phyloP scores from a whole-genome alignment of 1,284 basidiomycete species.

The Ceratobasidium sp. region DNA sequence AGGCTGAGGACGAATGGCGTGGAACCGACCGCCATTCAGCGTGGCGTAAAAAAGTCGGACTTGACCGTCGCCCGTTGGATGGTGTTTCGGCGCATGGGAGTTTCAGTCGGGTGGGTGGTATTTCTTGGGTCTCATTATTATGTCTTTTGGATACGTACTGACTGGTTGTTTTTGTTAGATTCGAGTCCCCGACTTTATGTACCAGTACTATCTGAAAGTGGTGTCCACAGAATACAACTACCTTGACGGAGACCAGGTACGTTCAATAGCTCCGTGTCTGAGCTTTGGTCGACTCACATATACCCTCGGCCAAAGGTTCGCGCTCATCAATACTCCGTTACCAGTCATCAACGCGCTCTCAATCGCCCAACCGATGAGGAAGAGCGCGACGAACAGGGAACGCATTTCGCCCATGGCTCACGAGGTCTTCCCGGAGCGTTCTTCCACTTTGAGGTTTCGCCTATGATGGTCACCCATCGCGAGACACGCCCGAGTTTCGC shows the following conservation, averaged over 20 bases:
- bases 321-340: conserved; percentile 93
- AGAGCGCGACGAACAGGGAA: conserved; percentile 74
- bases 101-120: conserved; percentile 49
- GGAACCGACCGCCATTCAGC: conserved; percentile 63
- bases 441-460: conserved; percentile 99
- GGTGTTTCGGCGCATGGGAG: conserved; percentile 73
- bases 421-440: conserved; percentile 85
- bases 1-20: conserved; percentile 64
- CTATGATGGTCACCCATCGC: conserved; percentile 91
- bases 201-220: conserved; percentile 98
- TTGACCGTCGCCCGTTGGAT: conserved; percentile 84
- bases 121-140: neutral
- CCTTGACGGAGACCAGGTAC: conserved; percentile 78
- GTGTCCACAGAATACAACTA: conserved; percentile 92
- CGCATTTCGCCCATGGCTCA: conserved; percentile 85
- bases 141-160: conserved; percentile 1
- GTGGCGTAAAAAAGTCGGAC: conserved; percentile 82
- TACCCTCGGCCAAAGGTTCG: conserved; percentile 68
- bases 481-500: conserved; percentile 95
- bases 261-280: conserved; percentile 58
- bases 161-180: conserved; percentile 63
- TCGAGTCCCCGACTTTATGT: conserved; percentile 84
- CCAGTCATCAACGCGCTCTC: conserved; percentile 95
- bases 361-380: conserved; percentile 66
- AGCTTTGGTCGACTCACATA: neutral